These are phyloP conservation scores for Shiraia bambusicola DNA, from an alignment of 2,329 filamentous ascomycete genomes.

Conservation along the genomic window DNA sequence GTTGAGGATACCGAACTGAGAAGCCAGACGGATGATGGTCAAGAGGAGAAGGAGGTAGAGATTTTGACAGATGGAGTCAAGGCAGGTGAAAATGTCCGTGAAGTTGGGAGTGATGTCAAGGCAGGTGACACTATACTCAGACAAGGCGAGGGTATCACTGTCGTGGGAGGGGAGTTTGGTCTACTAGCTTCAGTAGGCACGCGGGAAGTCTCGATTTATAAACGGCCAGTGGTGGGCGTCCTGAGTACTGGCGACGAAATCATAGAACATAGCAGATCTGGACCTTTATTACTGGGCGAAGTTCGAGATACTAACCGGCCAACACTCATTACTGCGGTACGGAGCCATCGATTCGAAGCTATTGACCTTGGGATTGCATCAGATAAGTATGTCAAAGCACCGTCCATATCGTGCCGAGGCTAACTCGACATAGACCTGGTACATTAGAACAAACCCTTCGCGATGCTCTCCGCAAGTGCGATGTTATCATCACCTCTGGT, in stretches of 20 bases:
- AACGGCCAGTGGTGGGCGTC: conserved; percentile 77
- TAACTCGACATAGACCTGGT: conserved; percentile 54
- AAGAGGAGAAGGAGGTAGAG: conserved; percentile 84
- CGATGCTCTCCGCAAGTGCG: conserved; percentile 69
- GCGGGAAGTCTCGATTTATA: conserved; percentile 69
- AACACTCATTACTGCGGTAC: conserved; percentile 76
- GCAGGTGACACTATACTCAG: conserved; percentile 68
- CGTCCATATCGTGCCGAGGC: conserved; percentile 9
- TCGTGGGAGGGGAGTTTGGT: conserved; percentile 87
- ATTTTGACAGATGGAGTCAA: conserved; percentile 77
- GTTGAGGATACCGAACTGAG: conserved; percentile 87
- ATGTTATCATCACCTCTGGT: conserved; percentile 87
- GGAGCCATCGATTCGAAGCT: conserved; percentile 72
- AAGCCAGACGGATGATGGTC: conserved; percentile 73
- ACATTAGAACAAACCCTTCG: conserved; percentile 77
- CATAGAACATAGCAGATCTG: conserved; percentile 68
- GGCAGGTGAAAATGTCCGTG: conserved; percentile 82
- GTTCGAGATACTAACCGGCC: conserved; percentile 93
- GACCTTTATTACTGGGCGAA: conserved; percentile 71
- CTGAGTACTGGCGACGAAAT: conserved; percentile 96
- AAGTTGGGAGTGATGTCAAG: conserved; percentile 84
- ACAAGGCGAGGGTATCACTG: conserved; percentile 79
- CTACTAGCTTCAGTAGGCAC: conserved; percentile 83
- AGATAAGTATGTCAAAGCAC: conserved; percentile 56
- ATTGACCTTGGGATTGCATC: conserved; percentile 84